Conservation (phyloP, 495 filamentous ascomycete genomes). For the Letharia columbiana region DNA sequence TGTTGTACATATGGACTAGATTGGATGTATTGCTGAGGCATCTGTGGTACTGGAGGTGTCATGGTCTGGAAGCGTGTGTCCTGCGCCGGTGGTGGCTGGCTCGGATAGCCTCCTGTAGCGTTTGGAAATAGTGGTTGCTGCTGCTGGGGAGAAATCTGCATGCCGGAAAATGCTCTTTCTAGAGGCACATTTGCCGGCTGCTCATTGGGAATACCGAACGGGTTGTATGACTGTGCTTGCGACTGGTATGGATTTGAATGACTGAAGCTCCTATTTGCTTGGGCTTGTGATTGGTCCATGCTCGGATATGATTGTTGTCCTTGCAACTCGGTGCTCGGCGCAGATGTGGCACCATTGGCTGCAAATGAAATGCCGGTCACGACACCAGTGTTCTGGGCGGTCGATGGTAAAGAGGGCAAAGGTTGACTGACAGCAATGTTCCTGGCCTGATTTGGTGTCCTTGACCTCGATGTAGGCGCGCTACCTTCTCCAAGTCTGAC, state of each 20-base stretch:
- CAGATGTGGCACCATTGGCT: constrained; percentile 9
- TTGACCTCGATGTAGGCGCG: constrained; percentile 34
- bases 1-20: constrained; percentile 37
- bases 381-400: constrained; percentile 11
- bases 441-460: constrained; percentile 29
- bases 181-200: constrained; percentile 46
- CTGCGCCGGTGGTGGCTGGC: constrained; percentile 40
- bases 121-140: constrained; percentile 72
- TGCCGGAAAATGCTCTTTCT: constrained; percentile 61
- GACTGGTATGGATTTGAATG: constrained; percentile 26
- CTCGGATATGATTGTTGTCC: constrained; percentile 10
- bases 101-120: constrained; percentile 68
- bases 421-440: constrained; percentile 25
- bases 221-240: constrained; percentile 46
- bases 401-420: constrained; percentile 6
- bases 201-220: constrained; percentile 51
- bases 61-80: constrained; percentile 47
- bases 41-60: constrained; percentile 51
- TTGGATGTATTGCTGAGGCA: constrained; percentile 44
- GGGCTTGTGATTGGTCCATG: constrained; percentile 5
- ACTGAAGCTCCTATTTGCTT: constrained; percentile 6
- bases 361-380: constrained; percentile 15
- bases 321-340: constrained; percentile 2
- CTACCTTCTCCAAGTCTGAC: constrained; percentile 65
- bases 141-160: constrained; percentile 46